Evolutionary conservation across 1,284 basidiomycete genomes (phyloP), one percentile per base, ranked within the genome.

Genomic region (Heterobasidion irregulare): DNA sequence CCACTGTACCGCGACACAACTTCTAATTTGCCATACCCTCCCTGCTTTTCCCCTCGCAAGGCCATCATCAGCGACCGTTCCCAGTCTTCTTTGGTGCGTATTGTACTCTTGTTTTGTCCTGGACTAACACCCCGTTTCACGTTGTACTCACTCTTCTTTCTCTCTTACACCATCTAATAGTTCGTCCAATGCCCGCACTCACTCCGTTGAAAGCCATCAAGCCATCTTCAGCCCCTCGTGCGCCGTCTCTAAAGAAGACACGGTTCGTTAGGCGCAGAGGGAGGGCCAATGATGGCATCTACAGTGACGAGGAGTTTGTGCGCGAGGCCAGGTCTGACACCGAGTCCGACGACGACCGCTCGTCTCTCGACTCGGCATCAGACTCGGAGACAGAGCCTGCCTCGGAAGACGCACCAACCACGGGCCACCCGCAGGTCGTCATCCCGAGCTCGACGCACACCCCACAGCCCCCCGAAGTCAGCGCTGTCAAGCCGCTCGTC

Each of bases 251-350:
- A 34, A 65, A 74, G 62, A 68, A 74, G 62, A 68, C 71, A 32
- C 70, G 77, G 52, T 58, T 67, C 33, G 67, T 71, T 47, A 70
- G 70, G 59, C 70, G 77, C 57, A 68, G 86, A 62, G 84, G 83
- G 47, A 76, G 83, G 62, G 82, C 72, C 6, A 75, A 73, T 61
- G 72, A 73, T 57, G 77, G 70, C 34, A 71, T 81, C 35, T 82
- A 80, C 54, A 89, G 85, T 60, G 86, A 89, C 61, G 86, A 89
- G 26, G 86, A 89, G 68, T 75, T 89, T 57, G 80, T 79, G 70
- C 75, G 87, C 57, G 85, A 84, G 68, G 75, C 72, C 9, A 79
- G 73, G 61, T 81, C 84, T 36, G 86, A 88, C 66, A 83, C 85
- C 10, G 74, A 80, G 53, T 66, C 68, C n/a, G 84, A 84, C 59